These are phyloP conservation scores for Mycena albidolilacea DNA, from an alignment of 768 basidiomycete species.

Conservation along the genomic window DNA sequence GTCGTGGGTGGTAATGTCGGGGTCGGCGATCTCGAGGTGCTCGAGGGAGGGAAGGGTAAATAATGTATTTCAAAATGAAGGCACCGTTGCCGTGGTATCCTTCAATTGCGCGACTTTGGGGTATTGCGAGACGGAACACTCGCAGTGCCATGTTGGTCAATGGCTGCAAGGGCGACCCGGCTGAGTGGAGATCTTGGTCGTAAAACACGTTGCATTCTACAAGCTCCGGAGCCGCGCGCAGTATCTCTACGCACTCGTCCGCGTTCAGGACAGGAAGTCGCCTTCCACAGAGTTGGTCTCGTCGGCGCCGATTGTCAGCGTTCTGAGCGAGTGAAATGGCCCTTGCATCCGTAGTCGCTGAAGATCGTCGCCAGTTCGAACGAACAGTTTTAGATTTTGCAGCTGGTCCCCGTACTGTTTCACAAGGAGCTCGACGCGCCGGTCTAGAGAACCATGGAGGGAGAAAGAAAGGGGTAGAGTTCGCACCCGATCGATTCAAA, in stretches of 20 bases:
- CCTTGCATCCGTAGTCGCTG: neutral
- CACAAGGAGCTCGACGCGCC: neutral
- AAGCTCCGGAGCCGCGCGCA: neutral
- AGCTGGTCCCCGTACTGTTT: neutral
- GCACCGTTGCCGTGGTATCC: constrained; percentile 2
- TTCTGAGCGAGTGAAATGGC: constrained; percentile 2
- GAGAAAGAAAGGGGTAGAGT: neutral
- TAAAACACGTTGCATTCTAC: neutral
- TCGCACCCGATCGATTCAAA: neutral
- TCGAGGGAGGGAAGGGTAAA: constrained; percentile 11
- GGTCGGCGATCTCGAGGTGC: neutral
- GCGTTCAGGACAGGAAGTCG: neutral
- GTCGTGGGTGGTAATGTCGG: neutral
- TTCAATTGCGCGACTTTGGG: neutral
- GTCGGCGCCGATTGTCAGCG: constrained; percentile 3
- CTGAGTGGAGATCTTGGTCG: neutral
- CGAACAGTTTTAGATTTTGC: neutral
- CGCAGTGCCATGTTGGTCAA: neutral
- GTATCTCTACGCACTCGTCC: constrained; percentile 1
- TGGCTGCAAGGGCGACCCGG: too few relatives aligned
- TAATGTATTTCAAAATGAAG: neutral
- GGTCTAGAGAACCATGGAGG: neutral
- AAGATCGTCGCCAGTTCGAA: neutral
- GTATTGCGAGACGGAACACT: constrained; percentile 1
- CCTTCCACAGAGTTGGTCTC: neutral